A percentile compares a stretch with the other conserved stretches of the same genome.
phyloP scores from a whole-genome alignment of 176 grass and related monocot species.

The Musa itinerans region DNA sequence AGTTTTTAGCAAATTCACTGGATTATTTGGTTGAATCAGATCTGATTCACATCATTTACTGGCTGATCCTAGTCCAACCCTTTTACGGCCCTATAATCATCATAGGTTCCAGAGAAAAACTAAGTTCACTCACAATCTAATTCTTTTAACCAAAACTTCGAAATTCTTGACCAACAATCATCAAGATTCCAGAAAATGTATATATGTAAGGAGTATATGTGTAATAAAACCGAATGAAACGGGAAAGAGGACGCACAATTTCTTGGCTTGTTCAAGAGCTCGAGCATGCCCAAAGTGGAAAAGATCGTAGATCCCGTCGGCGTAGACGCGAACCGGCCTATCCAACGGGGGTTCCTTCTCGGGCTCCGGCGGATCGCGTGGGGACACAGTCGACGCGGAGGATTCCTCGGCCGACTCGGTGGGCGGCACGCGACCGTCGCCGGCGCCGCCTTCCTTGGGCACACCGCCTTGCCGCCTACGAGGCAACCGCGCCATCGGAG shows the following conservation, averaged over 20 bases:
- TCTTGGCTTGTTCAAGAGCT: conserved; percentile 96
- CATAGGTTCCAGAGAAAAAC: no score
- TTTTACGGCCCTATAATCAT: no score
- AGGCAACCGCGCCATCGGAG: conserved; percentile 55
- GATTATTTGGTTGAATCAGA: no score
- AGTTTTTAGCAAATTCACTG: no score
- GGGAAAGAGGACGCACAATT: conserved; percentile 29
- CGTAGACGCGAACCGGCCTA: conserved; percentile 60
- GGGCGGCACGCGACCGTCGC: conserved; percentile 16
- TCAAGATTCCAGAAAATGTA: background rate
- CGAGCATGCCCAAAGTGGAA: conserved; percentile 98
- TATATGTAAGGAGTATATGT: no score
- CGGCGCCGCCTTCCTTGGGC: conserved; percentile 2
- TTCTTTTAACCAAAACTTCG: background rate
- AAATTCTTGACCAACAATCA: background rate
- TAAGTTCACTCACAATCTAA: background rate
- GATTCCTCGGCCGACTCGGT: background rate
- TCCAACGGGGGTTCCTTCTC: background rate
- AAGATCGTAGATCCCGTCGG: conserved; percentile 96
- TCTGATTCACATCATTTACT: no score
- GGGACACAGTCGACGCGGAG: background rate
- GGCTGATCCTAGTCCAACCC: no score
- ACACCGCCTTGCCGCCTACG: conserved; percentile 43
- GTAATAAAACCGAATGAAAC: no score
- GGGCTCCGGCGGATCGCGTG: background rate